Percentiles rank a stretch among this genome's conserved stretches.
phyloP scores from a whole-genome alignment of 495 filamentous ascomycete species.

The Penicillium samsonianum region DNA sequence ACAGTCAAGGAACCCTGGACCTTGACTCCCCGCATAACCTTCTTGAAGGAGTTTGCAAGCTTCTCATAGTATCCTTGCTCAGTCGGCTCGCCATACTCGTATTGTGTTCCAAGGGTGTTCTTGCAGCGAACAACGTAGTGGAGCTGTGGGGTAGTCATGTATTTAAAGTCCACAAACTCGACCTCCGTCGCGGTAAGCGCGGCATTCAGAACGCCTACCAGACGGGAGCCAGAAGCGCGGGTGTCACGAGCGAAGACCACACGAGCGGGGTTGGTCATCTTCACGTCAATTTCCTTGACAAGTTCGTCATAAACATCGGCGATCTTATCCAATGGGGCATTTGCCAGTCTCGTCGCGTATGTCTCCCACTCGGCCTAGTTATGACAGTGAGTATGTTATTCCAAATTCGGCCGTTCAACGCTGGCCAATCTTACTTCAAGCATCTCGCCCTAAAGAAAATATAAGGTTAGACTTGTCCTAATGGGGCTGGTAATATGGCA shows the following conservation, averaged over 20 bases:
- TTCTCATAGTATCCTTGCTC: slow-evolving; percentile 96
- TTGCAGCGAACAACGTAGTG: slow-evolving; percentile 95
- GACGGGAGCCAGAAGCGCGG: slow-evolving; percentile 80
- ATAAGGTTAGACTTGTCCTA: slow-evolving; percentile 11
- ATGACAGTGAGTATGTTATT: slow-evolving; percentile 13
- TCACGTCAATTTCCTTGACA: slow-evolving; percentile 70
- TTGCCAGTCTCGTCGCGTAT: slow-evolving; percentile 84
- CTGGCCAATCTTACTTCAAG: slow-evolving; percentile 62
- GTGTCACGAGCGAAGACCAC: slow-evolving; percentile 94
- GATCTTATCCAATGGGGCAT: slow-evolving; percentile 73
- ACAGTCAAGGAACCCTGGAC: slow-evolving; percentile 73
- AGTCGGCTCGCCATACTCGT: slow-evolving; percentile 82
- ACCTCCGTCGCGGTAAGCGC: slow-evolving; percentile 74
- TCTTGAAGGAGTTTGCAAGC: slow-evolving; percentile 74
- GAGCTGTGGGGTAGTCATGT: slow-evolving; percentile 91
- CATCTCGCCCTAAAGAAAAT: slow-evolving; percentile 75
- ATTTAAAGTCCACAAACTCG: slow-evolving; percentile 76
- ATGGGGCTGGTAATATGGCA: not conserved
- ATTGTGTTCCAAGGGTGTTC: slow-evolving; percentile 81
- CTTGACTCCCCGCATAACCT: slow-evolving; percentile 73
- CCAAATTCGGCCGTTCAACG: not conserved
- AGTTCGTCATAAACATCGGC: slow-evolving; percentile 73
- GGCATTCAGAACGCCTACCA: slow-evolving; percentile 74
- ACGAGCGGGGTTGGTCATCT: slow-evolving; percentile 65
- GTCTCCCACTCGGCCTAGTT: slow-evolving; percentile 77